Evolutionary conservation across 805 yeast genomes (phyloP).

Genomic region (Kazachstania psychrophila): DNA sequence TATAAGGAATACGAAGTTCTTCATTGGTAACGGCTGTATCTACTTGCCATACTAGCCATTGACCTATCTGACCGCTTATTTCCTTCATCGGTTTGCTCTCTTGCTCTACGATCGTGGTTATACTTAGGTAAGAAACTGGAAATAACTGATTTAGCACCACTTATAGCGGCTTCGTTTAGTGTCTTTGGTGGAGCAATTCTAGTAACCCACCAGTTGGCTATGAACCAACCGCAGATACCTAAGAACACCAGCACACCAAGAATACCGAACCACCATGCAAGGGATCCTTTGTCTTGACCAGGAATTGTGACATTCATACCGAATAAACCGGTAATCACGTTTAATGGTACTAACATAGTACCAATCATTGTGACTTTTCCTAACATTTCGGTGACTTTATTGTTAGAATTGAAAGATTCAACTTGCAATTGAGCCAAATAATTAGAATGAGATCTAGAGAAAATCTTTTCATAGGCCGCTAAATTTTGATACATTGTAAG

Average conservation of each 20-base stretch:
- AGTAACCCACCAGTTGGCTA: constrained; percentile 37
- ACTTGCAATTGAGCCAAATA: constrained; percentile 92
- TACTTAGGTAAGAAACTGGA: constrained; percentile 16
- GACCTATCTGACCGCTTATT: constrained; percentile 8
- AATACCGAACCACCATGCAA: constrained; percentile 64
- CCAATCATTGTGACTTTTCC: constrained; percentile 87
- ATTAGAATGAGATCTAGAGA: constrained; percentile 83
- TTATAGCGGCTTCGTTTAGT: constrained; percentile 28
- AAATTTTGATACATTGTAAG: constrained; percentile 92
- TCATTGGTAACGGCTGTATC: constrained; percentile 13
- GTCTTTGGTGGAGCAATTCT: constrained; percentile 24
- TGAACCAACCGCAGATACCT: constrained; percentile 32
- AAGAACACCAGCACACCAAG: constrained; percentile 42
- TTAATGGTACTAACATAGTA: constrained; percentile 83
- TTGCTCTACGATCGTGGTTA: background rate
- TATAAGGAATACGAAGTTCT: background rate
- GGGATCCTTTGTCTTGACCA: constrained; percentile 39
- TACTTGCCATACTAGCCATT: constrained; percentile 16
- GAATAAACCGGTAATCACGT: constrained; percentile 81
- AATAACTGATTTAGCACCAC: constrained; percentile 30
- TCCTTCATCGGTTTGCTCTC: background rate
- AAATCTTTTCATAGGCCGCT: constrained; percentile 83
- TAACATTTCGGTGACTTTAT: constrained; percentile 75
- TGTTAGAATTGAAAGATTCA: constrained; percentile 78
- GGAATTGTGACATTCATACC: constrained; percentile 94